Evolutionary conservation across 2,329 filamentous ascomycete genomes (phyloP), one percentile per base, ranked within the genome.

Genomic region (Colletotrichum siamense): DNA sequence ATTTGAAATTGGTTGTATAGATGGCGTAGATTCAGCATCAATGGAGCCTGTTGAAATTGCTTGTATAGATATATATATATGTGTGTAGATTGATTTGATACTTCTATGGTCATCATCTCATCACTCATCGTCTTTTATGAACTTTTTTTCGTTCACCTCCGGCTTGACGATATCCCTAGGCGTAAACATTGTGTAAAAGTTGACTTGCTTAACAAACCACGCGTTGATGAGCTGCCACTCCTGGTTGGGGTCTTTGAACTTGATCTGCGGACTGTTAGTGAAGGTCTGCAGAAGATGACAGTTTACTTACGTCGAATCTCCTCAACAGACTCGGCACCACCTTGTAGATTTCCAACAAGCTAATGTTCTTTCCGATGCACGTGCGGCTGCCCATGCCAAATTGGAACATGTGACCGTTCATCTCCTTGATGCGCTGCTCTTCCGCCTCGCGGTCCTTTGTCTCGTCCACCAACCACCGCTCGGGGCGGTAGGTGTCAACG

Each of bases 331-430:
- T 89, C 55, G 91, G 91, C 28, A 92, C 89, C 64, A 93, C 80
- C 86, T 93, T 93, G 82, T 93, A 92, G 73, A 93, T 91, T 86
- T 93, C 91, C 79, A 92, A 78, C 80, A 92, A 79, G 76, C 89
- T 91, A 64, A 93, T 92, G 76, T 93, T 93, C 88, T 92, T 92
- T 61, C 94, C 94, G 85, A 88, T 94, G 79, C 94, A 95, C 3
- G 94, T 95, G 79, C 93, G 85, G 13, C 91, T 90, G 0, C 94
- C 94, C 84, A 93, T 93, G 2, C 94, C 94, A 82, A 95, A 95
- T 79, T 95, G 93, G 82, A 94, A 88, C 92, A 94, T 92, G n/a
- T 88, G 88, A 1, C 90, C 91, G 79, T 92, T 92, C 93, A 94
- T 94, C 81, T 91, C 89, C 83, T 89, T 90, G 62, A 94, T 85